These are phyloP conservation scores for Comarum palustre DNA, from an alignment of 306 rosid species.

Conservation along the genomic window DNA sequence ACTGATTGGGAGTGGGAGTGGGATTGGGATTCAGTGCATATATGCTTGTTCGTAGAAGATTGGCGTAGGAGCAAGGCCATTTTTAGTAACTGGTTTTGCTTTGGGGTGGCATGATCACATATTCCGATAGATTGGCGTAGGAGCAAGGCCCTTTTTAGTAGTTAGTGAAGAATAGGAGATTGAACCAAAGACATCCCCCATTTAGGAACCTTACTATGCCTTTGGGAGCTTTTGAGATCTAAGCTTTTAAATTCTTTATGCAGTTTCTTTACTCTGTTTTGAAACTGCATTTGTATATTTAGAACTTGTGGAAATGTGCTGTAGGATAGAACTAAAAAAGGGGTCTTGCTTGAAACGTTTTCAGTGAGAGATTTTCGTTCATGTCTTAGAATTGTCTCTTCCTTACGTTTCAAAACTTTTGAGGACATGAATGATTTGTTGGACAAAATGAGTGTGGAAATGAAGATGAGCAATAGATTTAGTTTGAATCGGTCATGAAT, in stretches of 20 bases:
- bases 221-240: not conserved
- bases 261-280: not conserved
- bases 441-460: slow-evolving; percentile 9
- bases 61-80: too few relatives aligned
- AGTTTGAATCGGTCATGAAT: not conserved
- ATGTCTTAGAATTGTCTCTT: not conserved
- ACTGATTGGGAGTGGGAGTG: slow-evolving; percentile 7
- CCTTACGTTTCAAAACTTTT: not conserved
- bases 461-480: not conserved
- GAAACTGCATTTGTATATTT: not conserved
- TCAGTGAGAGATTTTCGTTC: not conserved
- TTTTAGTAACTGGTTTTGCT: not conserved
- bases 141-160: not conserved
- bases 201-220: not conserved
- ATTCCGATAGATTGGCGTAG: slow-evolving; percentile 6
- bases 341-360: not conserved
- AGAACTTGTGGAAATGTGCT: not conserved
- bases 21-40: not conserved
- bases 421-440: not conserved
- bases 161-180: not conserved
- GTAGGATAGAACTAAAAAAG: not conserved
- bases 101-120: slow-evolving; percentile 1
- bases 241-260: not conserved
- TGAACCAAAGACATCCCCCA: slow-evolving; percentile 12
- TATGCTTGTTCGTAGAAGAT: too few relatives aligned